Evolutionary conservation across 148 eudicot genomes (phyloP), one percentile per base, ranked within the genome.

Genomic region (Fagopyrum tataricum): DNA sequence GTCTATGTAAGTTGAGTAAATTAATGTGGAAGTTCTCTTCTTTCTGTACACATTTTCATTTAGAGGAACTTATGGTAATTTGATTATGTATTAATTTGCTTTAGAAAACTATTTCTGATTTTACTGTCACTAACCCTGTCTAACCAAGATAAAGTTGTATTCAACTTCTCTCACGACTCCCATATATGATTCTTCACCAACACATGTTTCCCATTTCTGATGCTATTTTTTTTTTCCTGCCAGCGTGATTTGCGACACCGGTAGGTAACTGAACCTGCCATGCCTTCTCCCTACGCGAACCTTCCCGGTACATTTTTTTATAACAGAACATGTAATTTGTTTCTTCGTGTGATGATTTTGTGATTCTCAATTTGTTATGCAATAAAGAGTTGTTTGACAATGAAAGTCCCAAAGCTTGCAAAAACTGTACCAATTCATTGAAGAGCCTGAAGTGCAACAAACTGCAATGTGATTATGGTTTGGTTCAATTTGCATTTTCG

Each of bases 171-270:
- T 40, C 49, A 47, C 42, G 42, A 44, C 11, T 21, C 3, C 14
- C 26, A 70, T 7, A 70, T 43, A 2, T 18, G 4, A 7, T 44
- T 46, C 53, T 43, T 46, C 21, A 47, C 39, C 10, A 43, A 20
- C 13, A 44, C 13, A 44, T 43, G 26, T 67, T 46, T n/a, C 14
- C 6, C 48, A 51, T 3, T 51, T 43, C 17, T 74, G 72, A 77
- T 20, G 76, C 9, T 40, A 5, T 66, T 41, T 49, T 10, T 44
- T 4, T 53, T 67, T 42, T 42, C n/a, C 74, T 44, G 20, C 41
- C 78, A 81, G 84, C 78, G 84, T 64, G 81, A 81, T 66, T 72
- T 81, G 72, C 84, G 84, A 23, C 81, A 77, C 24, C 78, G 84
- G 17, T 81, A 81, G 74, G 43, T 18, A 67, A 43, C 53, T 26